These are phyloP conservation scores for Apiotrichum sp. DNA, from an alignment of 1,284 basidiomycete species.

Conservation along the genomic window DNA sequence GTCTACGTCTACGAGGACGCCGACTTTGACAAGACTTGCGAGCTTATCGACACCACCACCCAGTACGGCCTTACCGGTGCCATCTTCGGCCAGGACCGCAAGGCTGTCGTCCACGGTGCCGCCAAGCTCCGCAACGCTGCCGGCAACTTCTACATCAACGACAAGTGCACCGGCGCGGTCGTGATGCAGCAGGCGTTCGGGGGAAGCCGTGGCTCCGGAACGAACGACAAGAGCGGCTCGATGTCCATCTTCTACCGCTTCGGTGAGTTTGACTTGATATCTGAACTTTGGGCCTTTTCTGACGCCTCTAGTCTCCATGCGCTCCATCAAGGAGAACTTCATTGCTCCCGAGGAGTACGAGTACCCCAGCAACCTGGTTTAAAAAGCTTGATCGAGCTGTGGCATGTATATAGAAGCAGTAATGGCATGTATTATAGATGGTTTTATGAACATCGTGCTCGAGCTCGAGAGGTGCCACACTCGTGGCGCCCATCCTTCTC, in stretches of 20 bases:
- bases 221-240: slow-evolving; percentile 96
- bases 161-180: slow-evolving; percentile 82
- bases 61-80: slow-evolving; percentile 86
- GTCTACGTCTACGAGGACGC: slow-evolving; percentile 83
- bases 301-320: slow-evolving; percentile 56
- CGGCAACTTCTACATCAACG: slow-evolving; percentile 83
- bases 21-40: slow-evolving; percentile 74
- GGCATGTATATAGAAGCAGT: background rate
- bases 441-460: too few species aligned
- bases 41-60: slow-evolving; percentile 80
- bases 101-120: slow-evolving; percentile 66
- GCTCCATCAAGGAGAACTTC: slow-evolving; percentile 97
- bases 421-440: background rate
- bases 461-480: too few species aligned
- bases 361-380: slow-evolving; percentile 81
- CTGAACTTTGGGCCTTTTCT: too few species aligned
- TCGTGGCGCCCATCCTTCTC: too few species aligned
- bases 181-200: slow-evolving; percentile 91
- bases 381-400: slow-evolving; percentile 10
- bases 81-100: slow-evolving; percentile 78
- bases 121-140: slow-evolving; percentile 71
- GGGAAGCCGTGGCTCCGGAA: slow-evolving; percentile 85
- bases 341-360: slow-evolving; percentile 65
- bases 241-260: slow-evolving; percentile 86
- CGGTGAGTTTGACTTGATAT: slow-evolving; percentile 4